phyloP scores from a whole-genome alignment of 2,329 filamentous ascomycete genomes.

The Fonsecaea monophora region DNA sequence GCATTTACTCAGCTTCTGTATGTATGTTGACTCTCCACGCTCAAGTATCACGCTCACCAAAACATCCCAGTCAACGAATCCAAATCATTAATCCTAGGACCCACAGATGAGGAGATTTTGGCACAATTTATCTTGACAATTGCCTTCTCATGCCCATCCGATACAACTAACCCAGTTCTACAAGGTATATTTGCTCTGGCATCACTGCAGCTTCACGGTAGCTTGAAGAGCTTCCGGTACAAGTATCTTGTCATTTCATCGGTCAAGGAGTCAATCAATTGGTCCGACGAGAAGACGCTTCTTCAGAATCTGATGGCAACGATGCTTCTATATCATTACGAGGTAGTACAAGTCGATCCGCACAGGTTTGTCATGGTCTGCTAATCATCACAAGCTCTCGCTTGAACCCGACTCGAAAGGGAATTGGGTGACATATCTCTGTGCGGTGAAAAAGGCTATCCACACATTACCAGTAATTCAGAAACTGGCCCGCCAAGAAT shows the following conservation, averaged over 20 bases:
- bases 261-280: constrained; percentile 32
- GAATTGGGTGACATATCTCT: constrained; percentile 33
- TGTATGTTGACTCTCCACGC: constrained; percentile 15
- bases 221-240: constrained; percentile 31
- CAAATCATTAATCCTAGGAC: neutral
- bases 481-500: constrained; percentile 33
- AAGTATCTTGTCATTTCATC: constrained; percentile 32
- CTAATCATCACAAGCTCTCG: constrained; percentile 33
- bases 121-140: neutral
- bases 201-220: constrained; percentile 31
- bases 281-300: constrained; percentile 35
- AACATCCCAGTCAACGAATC: neutral
- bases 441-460: constrained; percentile 32
- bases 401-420: constrained; percentile 32
- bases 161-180: constrained; percentile 31
- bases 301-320: constrained; percentile 36
- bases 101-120: neutral
- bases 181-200: constrained; percentile 33
- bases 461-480: constrained; percentile 28
- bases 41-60: constrained; percentile 6
- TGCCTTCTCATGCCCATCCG: constrained; percentile 22
- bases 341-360: constrained; percentile 24
- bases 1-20: constrained; percentile 32
- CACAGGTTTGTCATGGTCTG: constrained; percentile 14
- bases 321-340: constrained; percentile 37